Base-by-base conservation (phyloP, 2,329 filamentous ascomycete species). In the Xenosphaeropsis pyriputrescens region DNA sequence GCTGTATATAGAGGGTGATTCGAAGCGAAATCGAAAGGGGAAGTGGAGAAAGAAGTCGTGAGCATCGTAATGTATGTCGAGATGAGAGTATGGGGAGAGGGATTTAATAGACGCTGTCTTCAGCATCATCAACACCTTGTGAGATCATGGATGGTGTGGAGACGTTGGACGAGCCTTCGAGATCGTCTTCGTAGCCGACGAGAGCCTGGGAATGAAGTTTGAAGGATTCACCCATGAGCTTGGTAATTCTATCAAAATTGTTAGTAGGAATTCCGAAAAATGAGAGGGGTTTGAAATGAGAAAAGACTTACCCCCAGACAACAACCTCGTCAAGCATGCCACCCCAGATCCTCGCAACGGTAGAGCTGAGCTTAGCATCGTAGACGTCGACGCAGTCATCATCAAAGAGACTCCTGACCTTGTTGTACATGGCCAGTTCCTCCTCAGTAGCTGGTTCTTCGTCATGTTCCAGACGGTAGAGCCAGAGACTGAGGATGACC, bases 401-500 rank as follows among this genome's bases (percentile, higher is more conserved):
- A 51, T 91, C 85, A 54, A 93, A 93, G 50, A 96, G 68, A 58
- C 79, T 78, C 48, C 86, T 82, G 43, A 96, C 71, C 65, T 93
- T 93, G 66, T 88, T 83, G 62, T 93, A 93, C 85, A 93, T 93
- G 59, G 67, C 70, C 50, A 82, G 62, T 61, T 94, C 85, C 53
- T 93, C 85, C 48, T 83, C 79, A 19, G 77, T 84, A 26, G 85
- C 82, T 18, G 80, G 79, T 65, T 96, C 89, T 47, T 93, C 88
- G 67, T 98, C 91, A 65, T 96, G 88, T 80, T 98, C 91, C 68
- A 98, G 80, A 64, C 88, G 86, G 68, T 95, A 96, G 52, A 98
- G 79, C 91, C 91, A 98, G 49, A 96, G 70, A 53, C 85, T 95
- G 50, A 98, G 79, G 50, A 95, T 91, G 58, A 96, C 91, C 76